Evolutionary conservation across 2,329 filamentous ascomycete genomes (phyloP).

Genomic region (Scytalidium sp.): DNA sequence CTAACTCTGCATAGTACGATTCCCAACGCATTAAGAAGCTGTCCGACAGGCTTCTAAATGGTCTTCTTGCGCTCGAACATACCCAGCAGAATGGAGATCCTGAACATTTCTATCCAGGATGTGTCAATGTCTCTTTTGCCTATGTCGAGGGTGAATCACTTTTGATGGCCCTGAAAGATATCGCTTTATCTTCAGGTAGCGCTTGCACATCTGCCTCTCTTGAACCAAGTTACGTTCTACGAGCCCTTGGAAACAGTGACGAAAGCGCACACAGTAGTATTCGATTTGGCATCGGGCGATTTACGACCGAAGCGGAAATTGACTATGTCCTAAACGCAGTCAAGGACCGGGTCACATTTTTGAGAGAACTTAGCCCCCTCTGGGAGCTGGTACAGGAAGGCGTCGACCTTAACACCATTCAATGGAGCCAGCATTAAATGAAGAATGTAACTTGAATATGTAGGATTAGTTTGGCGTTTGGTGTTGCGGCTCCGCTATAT

Average conservation of each 20-base stretch:
- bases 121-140: conserved; percentile 96
- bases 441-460: neutral
- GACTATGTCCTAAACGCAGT: conserved; percentile 98
- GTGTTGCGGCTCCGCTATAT: neutral
- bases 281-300: conserved; percentile 93
- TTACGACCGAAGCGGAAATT: conserved; percentile 92
- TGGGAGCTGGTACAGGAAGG: conserved; percentile 99
- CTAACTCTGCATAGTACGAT: conserved; percentile 69
- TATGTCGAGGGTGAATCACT: conserved; percentile 98
- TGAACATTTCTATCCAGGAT: conserved; percentile 85
- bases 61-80: conserved; percentile 86
- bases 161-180: conserved; percentile 97
- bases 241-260: conserved; percentile 92
- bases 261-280: conserved; percentile 98
- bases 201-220: conserved; percentile 96
- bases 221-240: conserved; percentile 93
- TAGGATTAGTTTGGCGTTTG: neutral
- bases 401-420: conserved; percentile 89
- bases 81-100: conserved; percentile 87
- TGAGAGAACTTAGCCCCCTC: conserved; percentile 89
- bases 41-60: conserved; percentile 79
- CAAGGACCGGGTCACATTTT: conserved; percentile 82
- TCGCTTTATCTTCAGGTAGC: conserved; percentile 92
- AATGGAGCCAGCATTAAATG: conserved; percentile 93
- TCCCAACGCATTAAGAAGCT: conserved; percentile 77